phyloP scores from a whole-genome alignment of 2,329 filamentous ascomycete species.

The Fusarium coicis region DNA sequence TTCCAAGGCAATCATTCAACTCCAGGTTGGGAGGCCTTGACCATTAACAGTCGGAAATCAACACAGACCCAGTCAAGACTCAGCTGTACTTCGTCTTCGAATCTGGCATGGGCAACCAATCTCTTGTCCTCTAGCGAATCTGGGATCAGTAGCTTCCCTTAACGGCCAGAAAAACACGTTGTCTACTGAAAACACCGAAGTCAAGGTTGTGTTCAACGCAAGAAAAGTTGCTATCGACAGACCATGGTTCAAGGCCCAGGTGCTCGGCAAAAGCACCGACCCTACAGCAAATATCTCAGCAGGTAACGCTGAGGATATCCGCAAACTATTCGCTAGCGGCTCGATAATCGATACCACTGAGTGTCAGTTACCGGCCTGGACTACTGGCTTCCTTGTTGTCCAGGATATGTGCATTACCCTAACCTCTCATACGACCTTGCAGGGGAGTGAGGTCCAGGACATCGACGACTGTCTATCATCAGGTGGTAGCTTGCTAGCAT shows the following conservation, averaged over 20 bases:
- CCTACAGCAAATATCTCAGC: background rate
- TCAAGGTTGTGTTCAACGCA: background rate
- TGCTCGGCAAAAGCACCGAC: background rate
- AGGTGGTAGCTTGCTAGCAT: background rate
- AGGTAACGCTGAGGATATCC: background rate
- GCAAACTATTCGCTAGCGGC: background rate
- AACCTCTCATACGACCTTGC: background rate
- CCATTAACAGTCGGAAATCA: background rate
- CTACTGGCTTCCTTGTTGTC: background rate
- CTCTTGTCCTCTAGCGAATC: background rate
- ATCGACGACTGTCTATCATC: background rate
- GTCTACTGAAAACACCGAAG: background rate
- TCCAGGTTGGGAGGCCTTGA: background rate
- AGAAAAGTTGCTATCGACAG: background rate
- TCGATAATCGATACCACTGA: background rate
- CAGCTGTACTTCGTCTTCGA: background rate
- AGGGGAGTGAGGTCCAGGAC: background rate
- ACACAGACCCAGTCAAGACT: background rate
- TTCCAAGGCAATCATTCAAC: background rate
- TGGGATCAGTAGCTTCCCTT: background rate
- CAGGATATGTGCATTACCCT: background rate
- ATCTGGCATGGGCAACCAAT: background rate
- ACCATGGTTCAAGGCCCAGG: background rate
- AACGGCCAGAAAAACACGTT: background rate
- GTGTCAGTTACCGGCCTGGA: background rate